phyloP scores from a whole-genome alignment of 768 basidiomycete genomes.

The Tylopilus felleus region DNA sequence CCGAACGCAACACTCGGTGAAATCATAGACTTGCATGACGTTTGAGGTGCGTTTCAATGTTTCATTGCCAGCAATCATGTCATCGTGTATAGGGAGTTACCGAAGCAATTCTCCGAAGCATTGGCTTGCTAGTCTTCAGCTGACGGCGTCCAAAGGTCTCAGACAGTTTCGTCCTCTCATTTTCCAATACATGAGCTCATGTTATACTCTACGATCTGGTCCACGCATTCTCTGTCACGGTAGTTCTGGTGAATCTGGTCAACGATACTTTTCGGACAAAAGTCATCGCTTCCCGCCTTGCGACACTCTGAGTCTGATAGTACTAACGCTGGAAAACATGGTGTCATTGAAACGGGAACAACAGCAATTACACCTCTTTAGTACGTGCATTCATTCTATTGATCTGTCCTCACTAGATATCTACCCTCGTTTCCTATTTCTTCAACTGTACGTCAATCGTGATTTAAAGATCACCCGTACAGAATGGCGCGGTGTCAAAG shows the following conservation, averaged over 20 bases:
- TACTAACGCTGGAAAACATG: too few relatives aligned
- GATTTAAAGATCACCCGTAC: conserved; percentile 86
- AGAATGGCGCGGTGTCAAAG: conserved; percentile 82
- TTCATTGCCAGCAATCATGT: too few relatives aligned
- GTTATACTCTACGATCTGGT: conserved; percentile 65
- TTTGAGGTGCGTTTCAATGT: too few relatives aligned
- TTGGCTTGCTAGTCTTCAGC: too few relatives aligned
- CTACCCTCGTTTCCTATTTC: conserved; percentile 82
- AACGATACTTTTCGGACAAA: conserved; percentile 75
- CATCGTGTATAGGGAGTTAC: too few relatives aligned
- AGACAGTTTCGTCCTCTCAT: not conserved
- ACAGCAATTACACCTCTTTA: not conserved
- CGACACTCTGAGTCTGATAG: too few relatives aligned
- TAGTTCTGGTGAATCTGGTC: conserved; percentile 84
- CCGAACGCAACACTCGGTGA: too few relatives aligned
- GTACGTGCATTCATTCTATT: not conserved
- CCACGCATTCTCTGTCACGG: conserved; percentile 73
- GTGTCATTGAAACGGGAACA: conserved; percentile 78
- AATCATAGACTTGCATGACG: too few relatives aligned
- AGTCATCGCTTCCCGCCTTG: conserved; percentile 34
- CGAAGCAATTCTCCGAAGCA: too few relatives aligned
- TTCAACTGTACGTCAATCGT: conserved; percentile 87
- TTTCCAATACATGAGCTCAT: not conserved
- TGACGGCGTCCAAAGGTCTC: conserved; percentile 53
- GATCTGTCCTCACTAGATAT: conserved; percentile 69